Percentiles rank a stretch among this genome's conserved stretches.
Evolutionary conservation across 371 early-diverging fungal species (phyloP).

Genomic region (Circinella minor): DNA sequence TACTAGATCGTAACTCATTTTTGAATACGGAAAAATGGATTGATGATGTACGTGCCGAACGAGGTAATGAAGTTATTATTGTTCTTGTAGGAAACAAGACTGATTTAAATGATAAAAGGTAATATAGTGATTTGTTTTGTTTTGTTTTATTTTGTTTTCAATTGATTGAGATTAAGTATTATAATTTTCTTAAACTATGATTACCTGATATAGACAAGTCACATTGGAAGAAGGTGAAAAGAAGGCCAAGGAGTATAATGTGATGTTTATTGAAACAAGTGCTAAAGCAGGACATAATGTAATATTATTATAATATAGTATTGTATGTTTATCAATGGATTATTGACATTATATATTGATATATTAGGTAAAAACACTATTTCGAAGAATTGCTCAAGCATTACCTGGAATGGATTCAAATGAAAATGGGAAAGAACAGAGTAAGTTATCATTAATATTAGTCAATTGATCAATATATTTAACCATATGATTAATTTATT

Average conservation of each 20-base stretch:
- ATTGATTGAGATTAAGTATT: no score
- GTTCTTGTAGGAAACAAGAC: constrained; percentile 99
- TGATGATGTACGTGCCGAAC: constrained; percentile 97
- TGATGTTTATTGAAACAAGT: constrained; percentile 97
- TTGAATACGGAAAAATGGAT: constrained; percentile 97
- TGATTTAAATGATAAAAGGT: constrained; percentile 93
- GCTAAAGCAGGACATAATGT: constrained; percentile 97
- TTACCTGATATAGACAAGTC: constrained; percentile 67
- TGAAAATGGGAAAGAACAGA: constrained; percentile 42
- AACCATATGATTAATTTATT: not conserved
- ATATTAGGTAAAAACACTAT: constrained; percentile 81
- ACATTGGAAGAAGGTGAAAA: constrained; percentile 95
- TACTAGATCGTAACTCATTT: constrained; percentile 87
- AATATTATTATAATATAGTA: constrained; percentile 5
- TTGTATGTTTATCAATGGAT: not conserved
- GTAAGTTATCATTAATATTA: constrained; percentile 21
- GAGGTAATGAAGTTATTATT: constrained; percentile 97
- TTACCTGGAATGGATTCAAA: constrained; percentile 87
- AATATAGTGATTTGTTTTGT: not conserved
- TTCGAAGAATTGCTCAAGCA: constrained; percentile 94
- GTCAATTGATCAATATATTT: no score
- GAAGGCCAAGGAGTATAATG: constrained; percentile 90
- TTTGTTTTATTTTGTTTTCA: no score
- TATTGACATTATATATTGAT: no score
- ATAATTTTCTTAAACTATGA: no score